Evolutionary conservation across 1,139 yeast species (phyloP), one percentile per base, ranked within the genome.

Genomic region (Lodderomyces theae): DNA sequence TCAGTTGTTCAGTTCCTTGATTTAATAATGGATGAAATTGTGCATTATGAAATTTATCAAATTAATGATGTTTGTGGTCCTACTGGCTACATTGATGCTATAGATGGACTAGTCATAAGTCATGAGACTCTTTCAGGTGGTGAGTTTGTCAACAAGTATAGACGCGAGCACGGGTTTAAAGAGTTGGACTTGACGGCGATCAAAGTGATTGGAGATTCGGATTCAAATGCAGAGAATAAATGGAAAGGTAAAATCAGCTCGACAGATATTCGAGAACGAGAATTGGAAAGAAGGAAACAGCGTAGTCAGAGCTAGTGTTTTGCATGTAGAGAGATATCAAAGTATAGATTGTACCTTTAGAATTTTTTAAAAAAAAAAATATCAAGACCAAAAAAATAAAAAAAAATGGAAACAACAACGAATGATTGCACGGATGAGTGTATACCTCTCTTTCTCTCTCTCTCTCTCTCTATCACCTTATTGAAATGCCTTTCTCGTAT

Each of bases 21-120:
- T 3, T 49, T 50, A 34, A 53, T 56, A 5, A 38, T 68, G 28
- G 58, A 82, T 17, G 66, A 66, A 37, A 78, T 83, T 2, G 31
- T 35, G 3, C 42, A 55, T n/a, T 58, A 80, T 17, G 64, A 63
- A 33, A 50, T 68, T 5, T 77, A 74, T 41, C 79, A 84, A 52
- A 81, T 94, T 31, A 76, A 80, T 45, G 98, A 94, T 58, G 76
- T 90, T 0, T 89, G 95, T 62, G 99, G 99, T 0, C 98, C 98
- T 2, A 89, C 98, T 0, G 96, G 90, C 0, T 72, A 75, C n/a
- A 71, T 86, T 2, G 71, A 72, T 17, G 82, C 80, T 31, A 87
- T 94, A 34, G 85, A 89, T 50, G 85, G 89, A 0, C 72, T 94
- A 42, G 80, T 90, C 0, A 80, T 92, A 6, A 86, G 96, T 50